Conservation (phyloP, 805 yeast genomes). For the Wickerhamiella musiphila region DNA sequence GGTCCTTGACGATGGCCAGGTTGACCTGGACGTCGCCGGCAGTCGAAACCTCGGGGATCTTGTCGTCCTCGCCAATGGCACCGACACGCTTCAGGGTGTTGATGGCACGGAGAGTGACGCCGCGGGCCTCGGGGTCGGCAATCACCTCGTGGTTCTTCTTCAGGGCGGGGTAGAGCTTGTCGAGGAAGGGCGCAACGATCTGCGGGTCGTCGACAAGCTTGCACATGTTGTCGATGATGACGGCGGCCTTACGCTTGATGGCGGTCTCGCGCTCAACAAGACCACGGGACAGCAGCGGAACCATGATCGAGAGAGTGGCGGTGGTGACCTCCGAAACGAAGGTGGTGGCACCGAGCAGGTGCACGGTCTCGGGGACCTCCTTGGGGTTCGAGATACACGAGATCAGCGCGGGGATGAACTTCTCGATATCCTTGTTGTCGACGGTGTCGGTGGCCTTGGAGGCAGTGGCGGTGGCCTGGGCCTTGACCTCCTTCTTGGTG, state of each 20-base stretch:
- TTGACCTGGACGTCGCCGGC: constrained; percentile 95
- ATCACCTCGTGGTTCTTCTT: constrained; percentile 86
- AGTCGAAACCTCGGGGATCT: constrained; percentile 90
- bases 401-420: constrained; percentile 95
- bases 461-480: constrained; percentile 90
- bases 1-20: constrained; percentile 57
- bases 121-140: constrained; percentile 99
- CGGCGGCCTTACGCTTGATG: constrained; percentile 99
- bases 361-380: constrained; percentile 98
- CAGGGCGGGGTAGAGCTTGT: constrained; percentile 88
- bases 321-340: constrained; percentile 99
- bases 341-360: constrained; percentile 97
- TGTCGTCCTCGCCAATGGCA: constrained; percentile 79
- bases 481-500: constrained; percentile 96
- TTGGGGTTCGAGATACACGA: constrained; percentile 93
- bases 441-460: constrained; percentile 93
- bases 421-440: constrained; percentile 98
- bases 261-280: constrained; percentile 98
- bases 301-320: constrained; percentile 98
- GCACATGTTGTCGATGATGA: constrained; percentile 99
- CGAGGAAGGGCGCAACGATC: constrained; percentile 98
- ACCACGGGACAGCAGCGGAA: constrained; percentile 97
- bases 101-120: constrained; percentile 91
- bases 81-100: constrained; percentile 98
- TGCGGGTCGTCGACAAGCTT: constrained; percentile 99